A percentile compares a stretch with the other conserved stretches of the same genome.
phyloP scores from a whole-genome alignment of 2,329 filamentous ascomycete genomes.

The Eutypa lata region DNA sequence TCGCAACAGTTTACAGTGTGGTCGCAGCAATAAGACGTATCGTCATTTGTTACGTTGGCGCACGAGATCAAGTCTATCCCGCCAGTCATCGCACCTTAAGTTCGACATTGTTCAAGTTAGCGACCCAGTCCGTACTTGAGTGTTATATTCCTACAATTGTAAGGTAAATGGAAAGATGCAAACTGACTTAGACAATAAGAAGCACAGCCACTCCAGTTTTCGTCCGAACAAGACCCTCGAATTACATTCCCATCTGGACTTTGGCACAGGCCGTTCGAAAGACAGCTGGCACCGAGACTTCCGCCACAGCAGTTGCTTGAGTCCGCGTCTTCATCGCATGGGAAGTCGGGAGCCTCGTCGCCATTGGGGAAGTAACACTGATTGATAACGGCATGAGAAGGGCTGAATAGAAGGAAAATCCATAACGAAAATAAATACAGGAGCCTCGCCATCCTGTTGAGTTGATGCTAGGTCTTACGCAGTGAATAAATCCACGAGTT shows the following conservation, averaged over 20 bases:
- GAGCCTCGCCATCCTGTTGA: not conserved
- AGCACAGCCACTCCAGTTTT: not conserved
- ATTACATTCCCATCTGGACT: not conserved
- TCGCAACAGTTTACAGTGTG: not conserved
- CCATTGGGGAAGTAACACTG: not conserved
- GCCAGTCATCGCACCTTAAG: not conserved
- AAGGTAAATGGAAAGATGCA: not conserved
- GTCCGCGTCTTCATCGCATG: not conserved
- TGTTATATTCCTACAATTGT: not conserved
- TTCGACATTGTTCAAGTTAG: not conserved
- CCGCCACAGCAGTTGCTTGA: not conserved
- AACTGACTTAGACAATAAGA: not conserved
- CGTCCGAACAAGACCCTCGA: not conserved
- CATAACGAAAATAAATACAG: not conserved
- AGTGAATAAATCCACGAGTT: too few species aligned
- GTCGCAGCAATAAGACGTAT: not conserved
- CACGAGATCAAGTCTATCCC: not conserved
- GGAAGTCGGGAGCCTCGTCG: not conserved
- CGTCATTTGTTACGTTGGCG: not conserved
- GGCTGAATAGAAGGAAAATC: not conserved
- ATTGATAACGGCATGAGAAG: not conserved
- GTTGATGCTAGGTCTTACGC: not conserved
- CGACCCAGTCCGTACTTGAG: too few species aligned
- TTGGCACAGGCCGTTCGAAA: not conserved
- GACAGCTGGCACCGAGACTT: not conserved